Evolutionary conservation across 75 land plant species (phyloP).

Genomic region (Chamaecyparis obtusa): DNA sequence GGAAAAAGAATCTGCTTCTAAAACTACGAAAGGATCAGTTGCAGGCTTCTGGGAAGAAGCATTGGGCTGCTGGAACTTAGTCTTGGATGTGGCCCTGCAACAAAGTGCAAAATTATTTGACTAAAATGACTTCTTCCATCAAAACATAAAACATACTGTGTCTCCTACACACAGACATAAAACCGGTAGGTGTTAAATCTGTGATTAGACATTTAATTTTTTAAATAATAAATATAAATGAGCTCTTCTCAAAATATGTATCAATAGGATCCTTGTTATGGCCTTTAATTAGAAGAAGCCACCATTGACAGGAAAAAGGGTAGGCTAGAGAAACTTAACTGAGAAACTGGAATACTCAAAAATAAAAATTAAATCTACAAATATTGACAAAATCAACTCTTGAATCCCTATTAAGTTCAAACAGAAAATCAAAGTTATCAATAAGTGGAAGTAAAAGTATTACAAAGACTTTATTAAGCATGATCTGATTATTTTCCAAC

Average conservation of each 20-base stretch:
- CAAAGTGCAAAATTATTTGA: not conserved
- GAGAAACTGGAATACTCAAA: too few relatives aligned
- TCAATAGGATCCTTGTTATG: too few relatives aligned
- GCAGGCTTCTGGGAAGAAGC: slow-evolving; percentile 21
- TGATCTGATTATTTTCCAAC: too few relatives aligned
- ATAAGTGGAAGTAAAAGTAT: too few relatives aligned
- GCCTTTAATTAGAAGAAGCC: too few relatives aligned
- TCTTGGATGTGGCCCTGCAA: slow-evolving; percentile 32
- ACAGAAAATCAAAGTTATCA: not conserved
- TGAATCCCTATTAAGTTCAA: too few relatives aligned
- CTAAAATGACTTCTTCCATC: not conserved
- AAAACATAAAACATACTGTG: not conserved
- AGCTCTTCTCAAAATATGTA: too few relatives aligned
- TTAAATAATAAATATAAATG: too few relatives aligned
- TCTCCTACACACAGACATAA: not conserved
- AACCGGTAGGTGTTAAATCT: not conserved
- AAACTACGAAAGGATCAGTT: slow-evolving; percentile 73
- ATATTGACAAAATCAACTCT: not conserved
- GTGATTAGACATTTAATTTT: not conserved
- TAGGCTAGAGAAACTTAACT: too few relatives aligned
- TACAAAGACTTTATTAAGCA: too few relatives aligned
- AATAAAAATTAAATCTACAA: too few relatives aligned
- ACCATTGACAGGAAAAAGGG: too few relatives aligned
- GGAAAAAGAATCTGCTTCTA: slow-evolving; percentile 39
- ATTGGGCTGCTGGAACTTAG: slow-evolving; percentile 18